Evolutionary conservation across 495 filamentous ascomycete genomes (phyloP).

Genomic region (Copromyces sp.): DNA sequence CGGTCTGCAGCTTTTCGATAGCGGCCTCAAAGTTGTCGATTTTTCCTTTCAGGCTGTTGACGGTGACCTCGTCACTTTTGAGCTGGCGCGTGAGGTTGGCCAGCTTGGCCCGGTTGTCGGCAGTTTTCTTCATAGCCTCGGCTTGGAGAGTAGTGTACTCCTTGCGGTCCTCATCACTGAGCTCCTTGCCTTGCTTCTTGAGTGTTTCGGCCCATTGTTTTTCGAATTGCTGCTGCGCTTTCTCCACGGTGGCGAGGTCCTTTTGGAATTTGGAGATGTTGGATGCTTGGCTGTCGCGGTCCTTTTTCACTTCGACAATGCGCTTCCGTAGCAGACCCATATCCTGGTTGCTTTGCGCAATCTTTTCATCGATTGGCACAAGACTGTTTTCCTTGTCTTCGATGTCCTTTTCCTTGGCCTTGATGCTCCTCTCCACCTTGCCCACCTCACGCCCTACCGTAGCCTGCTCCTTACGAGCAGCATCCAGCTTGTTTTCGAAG

Average conservation of each 20-base stretch:
- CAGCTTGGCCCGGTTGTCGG: constrained; percentile 70
- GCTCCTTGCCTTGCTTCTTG: constrained; percentile 74
- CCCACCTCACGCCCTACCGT: constrained; percentile 67
- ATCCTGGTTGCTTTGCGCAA: constrained; percentile 66
- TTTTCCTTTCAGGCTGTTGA: constrained; percentile 76
- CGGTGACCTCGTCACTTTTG: constrained; percentile 81
- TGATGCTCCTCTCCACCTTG: constrained; percentile 74
- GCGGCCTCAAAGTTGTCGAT: constrained; percentile 68
- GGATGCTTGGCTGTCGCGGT: constrained; percentile 57
- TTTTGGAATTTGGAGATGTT: constrained; percentile 64
- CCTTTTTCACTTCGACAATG: constrained; percentile 61
- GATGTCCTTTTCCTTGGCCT: constrained; percentile 76
- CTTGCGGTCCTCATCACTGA: constrained; percentile 78
- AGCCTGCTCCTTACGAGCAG: constrained; percentile 77
- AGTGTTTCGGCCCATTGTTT: constrained; percentile 71
- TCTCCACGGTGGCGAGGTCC: constrained; percentile 73
- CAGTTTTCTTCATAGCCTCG: constrained; percentile 77
- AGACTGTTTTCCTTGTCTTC: constrained; percentile 77
- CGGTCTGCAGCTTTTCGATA: constrained; percentile 59
- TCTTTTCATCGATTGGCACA: constrained; percentile 86
- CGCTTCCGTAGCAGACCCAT: constrained; percentile 54
- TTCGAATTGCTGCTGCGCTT: constrained; percentile 84
- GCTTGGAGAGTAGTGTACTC: constrained; percentile 80
- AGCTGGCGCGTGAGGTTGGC: constrained; percentile 74
- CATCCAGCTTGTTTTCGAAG: constrained; percentile 71